Conservation (phyloP, 179 eudicot genomes). For the Corrigiola litoralis region DNA sequence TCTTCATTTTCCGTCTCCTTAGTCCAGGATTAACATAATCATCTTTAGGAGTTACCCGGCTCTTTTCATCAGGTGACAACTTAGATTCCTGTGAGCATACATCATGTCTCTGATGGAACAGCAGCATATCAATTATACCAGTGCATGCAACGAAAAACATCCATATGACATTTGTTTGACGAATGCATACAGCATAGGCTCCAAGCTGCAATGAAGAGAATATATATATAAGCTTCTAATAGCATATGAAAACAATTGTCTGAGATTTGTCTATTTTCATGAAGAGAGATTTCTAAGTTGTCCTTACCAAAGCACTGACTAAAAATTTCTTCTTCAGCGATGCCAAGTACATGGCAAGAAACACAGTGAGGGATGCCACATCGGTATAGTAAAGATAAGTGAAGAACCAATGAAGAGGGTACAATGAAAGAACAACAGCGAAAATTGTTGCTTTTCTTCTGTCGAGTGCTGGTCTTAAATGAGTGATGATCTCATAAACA, state of each 20-base stretch:
- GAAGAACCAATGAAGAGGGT: conserved; percentile 97
- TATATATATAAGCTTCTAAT: neutral
- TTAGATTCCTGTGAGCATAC: conserved; percentile 22
- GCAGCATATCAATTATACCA: conserved; percentile 49
- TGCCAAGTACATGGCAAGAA: conserved; percentile 65
- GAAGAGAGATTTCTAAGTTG: neutral
- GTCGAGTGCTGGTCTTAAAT: conserved; percentile 55
- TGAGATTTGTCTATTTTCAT: neutral
- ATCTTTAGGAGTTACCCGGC: conserved; percentile 16
- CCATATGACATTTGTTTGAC: conserved; percentile 94
- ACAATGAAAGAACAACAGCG: conserved; percentile 60
- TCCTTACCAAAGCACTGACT: conserved; percentile 63
- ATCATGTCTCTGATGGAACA: conserved; percentile 21
- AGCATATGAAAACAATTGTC: neutral
- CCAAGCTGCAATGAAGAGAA: conserved; percentile 64
- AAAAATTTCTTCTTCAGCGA: conserved; percentile 57
- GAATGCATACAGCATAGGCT: conserved; percentile 60
- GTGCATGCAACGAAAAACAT: conserved; percentile 68
- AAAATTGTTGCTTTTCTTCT: conserved; percentile 58
- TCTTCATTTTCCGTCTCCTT: conserved; percentile 51
- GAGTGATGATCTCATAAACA: conserved; percentile 58
- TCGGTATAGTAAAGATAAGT: conserved; percentile 82
- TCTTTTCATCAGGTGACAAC: conserved; percentile 22
- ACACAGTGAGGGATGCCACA: conserved; percentile 69
- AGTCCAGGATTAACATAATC: conserved; percentile 39